Conservation (phyloP, 148 eudicot genomes). For the Vaccinium myrtillus region DNA sequence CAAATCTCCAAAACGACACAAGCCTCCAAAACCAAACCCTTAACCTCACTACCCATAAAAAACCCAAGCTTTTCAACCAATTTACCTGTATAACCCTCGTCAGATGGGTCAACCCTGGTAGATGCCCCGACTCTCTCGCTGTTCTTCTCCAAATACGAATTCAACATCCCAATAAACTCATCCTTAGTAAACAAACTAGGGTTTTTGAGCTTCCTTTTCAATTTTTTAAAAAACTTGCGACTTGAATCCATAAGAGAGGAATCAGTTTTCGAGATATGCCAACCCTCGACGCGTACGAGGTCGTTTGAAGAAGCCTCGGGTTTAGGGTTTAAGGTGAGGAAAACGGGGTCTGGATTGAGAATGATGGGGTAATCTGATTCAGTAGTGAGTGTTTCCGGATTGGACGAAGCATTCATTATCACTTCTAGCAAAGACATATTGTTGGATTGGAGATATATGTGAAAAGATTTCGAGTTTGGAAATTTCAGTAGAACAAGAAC, state of each 20-base stretch:
- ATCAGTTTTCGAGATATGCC: slow-evolving; percentile 47
- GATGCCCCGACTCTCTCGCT: slow-evolving; percentile 32
- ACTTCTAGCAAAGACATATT: slow-evolving; percentile 59
- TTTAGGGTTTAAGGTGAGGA: slow-evolving; percentile 39
- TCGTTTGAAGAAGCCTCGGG: slow-evolving; percentile 29
- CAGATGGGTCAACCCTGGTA: background rate
- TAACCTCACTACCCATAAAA: slow-evolving; percentile 59
- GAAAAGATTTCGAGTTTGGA: background rate
- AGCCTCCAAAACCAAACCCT: slow-evolving; percentile 62
- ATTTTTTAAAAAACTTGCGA: slow-evolving; percentile 30
- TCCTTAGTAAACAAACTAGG: slow-evolving; percentile 23
- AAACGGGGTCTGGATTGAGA: slow-evolving; percentile 42
- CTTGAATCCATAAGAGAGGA: slow-evolving; percentile 22
- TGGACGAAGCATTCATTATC: slow-evolving; percentile 47
- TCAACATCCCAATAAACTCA: slow-evolving; percentile 33
- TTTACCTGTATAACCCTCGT: slow-evolving; percentile 25
- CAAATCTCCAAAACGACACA: slow-evolving; percentile 52
- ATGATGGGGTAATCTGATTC: slow-evolving; percentile 42
- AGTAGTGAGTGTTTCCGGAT: slow-evolving; percentile 14
- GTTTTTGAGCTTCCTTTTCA: slow-evolving; percentile 42
- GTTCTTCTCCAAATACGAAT: slow-evolving; percentile 32
- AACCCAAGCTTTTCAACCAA: slow-evolving; percentile 51
- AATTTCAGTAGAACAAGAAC: background rate
- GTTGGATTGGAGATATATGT: background rate
- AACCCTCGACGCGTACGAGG: slow-evolving; percentile 52